Base-by-base conservation (phyloP, 352 stramenopile species). In the Globisporangium mamillatum region DNA sequence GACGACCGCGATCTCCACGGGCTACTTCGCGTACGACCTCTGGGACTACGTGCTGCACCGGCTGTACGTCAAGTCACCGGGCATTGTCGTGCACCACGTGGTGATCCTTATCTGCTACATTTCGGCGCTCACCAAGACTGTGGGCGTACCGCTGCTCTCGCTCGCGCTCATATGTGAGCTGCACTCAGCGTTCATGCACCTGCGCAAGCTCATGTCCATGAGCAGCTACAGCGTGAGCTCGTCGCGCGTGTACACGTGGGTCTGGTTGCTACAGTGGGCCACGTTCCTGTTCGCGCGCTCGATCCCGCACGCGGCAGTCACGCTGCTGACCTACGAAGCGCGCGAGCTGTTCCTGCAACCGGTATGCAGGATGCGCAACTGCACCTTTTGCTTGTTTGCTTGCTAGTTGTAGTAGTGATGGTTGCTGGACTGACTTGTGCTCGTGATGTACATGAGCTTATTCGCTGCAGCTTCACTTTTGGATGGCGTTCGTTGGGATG, bases 21-120 rank as follows among this genome's bases (percentile, higher is more conserved):
- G 86, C 18, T 93, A 93, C 68, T 93, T 93, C 70, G 82, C 80
- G n/a, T 92, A 93, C 62, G 86, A 93, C 58, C 79, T 92, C 59
- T 90, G 82, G 80, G 86, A 93, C 68, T 93, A 85, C 48, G 69
- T 91, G 72, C 74, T 92, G 29, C 81, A 93, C 50, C 72, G 81
- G 0, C 68, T 93, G 44, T 91, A 93, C 67, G 75, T 89, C 72
- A 92, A 92, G 68, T 75, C 83, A 0, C 82, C 83, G 9, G 79
- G 78, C 29, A 90, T 93, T 64, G 74, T 93, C 29, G 62, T 82
- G 32, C 86, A 93, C 65, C 86, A 93, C 72, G 82, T 89, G 46
- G 81, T 92, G 18, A 85, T 93, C 70, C 78, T 93, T 54, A 81
- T 90, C 63, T 93, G 86, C 74, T 92, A 93, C 73, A 89, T 88